Evolutionary conservation across 306 rosid genomes (phyloP), one percentile per base, ranked within the genome.

Genomic region (Inga laurina): DNA sequence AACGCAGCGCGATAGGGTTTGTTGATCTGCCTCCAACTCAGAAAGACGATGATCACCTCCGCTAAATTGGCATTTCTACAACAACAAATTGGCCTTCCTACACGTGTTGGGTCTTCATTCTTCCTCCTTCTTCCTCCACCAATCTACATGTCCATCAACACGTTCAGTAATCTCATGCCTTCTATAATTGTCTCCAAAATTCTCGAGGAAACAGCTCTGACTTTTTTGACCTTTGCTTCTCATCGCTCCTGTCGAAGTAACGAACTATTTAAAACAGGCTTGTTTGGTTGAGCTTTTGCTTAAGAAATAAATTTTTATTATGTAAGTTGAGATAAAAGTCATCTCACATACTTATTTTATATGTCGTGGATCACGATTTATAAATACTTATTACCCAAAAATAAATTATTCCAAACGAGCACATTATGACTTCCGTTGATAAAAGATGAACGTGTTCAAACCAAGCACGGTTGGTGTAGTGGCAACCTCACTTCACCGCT

Each of bases 91-190:
- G 76, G 12, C 37, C 18, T 44, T 45, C 39, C 21, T 0, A 45
- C 76, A 72, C 76, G 59, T 45, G 76, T 46, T 30, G 59, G 76
- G 76, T 46, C 57, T 19, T 27, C 34, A 12, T 44, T n/a, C 54
- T 10, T 51, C 39, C 54, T n/a, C 19, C 75, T 21, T 5, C 34
- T 67, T 16, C 49, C 16, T 4, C 73, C 48, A 37, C 73, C 27
- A 37, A 24, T 8, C 24, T 19, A 19, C 8, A 21, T 18, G 27
- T 7, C 3, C 57, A 16, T 51, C n/a, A 0, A 7, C 30, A 22
- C 21, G n/a, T 72, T 22, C 75, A 70, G n/a, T 22, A 11, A 43
- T 72, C 52, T 72, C 5, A 5, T 5, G 22, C 59, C 76, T 72
- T 19, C 76, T 12, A n/a, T 10, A 72, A n/a, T 43, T 72, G 5